Percentiles rank a stretch among this genome's conserved stretches.
Evolutionary conservation across 306 rosid species (phyloP).

Genomic region (Lathyrus aphaca): DNA sequence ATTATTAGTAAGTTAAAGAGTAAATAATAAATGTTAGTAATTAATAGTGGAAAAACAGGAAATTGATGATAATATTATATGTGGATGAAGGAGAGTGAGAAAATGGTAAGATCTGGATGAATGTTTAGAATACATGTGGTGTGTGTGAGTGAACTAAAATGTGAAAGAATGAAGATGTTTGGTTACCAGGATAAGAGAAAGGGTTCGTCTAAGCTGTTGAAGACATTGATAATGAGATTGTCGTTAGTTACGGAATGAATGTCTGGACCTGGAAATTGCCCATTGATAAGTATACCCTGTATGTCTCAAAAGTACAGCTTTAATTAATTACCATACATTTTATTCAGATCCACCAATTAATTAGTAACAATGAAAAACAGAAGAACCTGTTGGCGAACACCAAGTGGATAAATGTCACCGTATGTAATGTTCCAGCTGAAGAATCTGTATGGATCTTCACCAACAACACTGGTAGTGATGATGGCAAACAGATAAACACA

Average conservation of each 20-base stretch:
- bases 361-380: background rate
- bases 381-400: conserved; percentile 81
- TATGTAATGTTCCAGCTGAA: conserved; percentile 89
- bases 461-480: conserved; percentile 37
- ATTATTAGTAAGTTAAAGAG: too few relatives aligned
- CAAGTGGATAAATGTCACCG: conserved; percentile 91
- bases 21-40: too few relatives aligned
- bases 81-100: too few relatives aligned
- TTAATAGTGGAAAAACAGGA: too few relatives aligned
- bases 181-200: conserved; percentile 86
- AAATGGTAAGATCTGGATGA: too few relatives aligned
- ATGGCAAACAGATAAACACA: conserved; percentile 15
- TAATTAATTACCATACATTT: background rate
- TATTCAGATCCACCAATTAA: conserved; percentile 31
- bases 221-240: conserved; percentile 91
- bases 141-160: conserved; percentile 38
- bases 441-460: conserved; percentile 95
- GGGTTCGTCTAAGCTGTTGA: conserved; percentile 83
- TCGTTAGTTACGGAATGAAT: conserved; percentile 93
- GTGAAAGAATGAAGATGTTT: background rate
- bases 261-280: conserved; percentile 97
- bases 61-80: too few relatives aligned
- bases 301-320: background rate
- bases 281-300: conserved; percentile 92
- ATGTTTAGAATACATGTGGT: background rate